Base-by-base conservation (phyloP, 2,329 filamentous ascomycete genomes). In the Aspergillus sp. region DNA sequence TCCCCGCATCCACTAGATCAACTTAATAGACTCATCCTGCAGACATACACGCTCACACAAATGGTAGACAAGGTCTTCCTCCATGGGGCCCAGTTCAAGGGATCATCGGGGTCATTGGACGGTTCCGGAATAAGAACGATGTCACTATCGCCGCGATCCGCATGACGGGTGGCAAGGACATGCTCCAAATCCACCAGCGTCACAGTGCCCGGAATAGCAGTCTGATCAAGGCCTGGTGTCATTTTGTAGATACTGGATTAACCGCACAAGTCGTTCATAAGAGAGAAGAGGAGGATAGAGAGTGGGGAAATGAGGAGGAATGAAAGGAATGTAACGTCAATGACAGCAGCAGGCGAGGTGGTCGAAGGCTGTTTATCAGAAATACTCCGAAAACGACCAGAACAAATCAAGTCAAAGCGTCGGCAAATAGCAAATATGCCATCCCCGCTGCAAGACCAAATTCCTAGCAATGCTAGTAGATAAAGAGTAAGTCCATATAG, bases 81-180 rank as follows among this genome's bases (percentile, higher is more conserved):
- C n/a, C 70, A 65, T 5, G 65, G 70, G n/a, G 75, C 72, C 80
- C 80, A 81, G 50, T 81, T 81, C 52, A 82, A 66, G 12, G 80
- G 79, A 62, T 82, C 80, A 57, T 82, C 78, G 1, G 78, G 79
- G 61, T 82, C 78, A 43, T 69, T 65, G 1, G 78, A 81, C 0
- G 80, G 81, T 2, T 72, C 67, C 0, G 79, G 79, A 1, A 79
- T 72, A 3, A 81, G 69, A 2, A 80, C 72, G 49, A 81, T 78
- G 45, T 80, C 77, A 23, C 63, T 53, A 36, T 75, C 65, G 0
- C 70, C 70, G 13, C 57, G 48, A 10, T 70, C 66, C 19, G 73
- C 59, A 66, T 76, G 71, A 15, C 72, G 71, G 5, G 70, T 68
- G 7, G 69, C 62, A 36, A 77, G 57, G 17, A 72, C 72, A 63